A percentile compares a stretch with the other conserved stretches of the same genome.
Conservation (phyloP, 495 filamentous ascomycete species). For the Chaetomium cochliodes region DNA sequence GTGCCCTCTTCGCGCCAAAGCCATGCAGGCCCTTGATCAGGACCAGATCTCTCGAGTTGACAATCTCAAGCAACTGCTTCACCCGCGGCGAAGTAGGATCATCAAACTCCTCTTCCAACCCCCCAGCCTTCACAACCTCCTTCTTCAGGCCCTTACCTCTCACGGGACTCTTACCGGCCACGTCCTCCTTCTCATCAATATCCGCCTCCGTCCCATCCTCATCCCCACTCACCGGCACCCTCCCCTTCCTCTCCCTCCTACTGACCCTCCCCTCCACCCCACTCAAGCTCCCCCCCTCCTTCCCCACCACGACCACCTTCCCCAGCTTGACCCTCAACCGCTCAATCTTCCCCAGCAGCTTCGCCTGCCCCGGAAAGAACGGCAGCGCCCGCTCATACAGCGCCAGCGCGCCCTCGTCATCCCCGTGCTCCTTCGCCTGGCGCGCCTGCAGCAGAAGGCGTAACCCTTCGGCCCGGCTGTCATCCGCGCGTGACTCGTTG, state of each 20-base stretch:
- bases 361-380: slow-evolving; percentile 83
- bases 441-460: slow-evolving; percentile 86
- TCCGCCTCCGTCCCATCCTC: slow-evolving; percentile 45
- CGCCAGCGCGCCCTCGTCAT: slow-evolving; percentile 71
- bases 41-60: slow-evolving; percentile 78
- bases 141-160: slow-evolving; percentile 36
- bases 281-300: neutral
- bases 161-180: slow-evolving; percentile 31
- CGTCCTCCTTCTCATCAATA: slow-evolving; percentile 43
- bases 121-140: neutral
- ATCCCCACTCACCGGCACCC: slow-evolving; percentile 25
- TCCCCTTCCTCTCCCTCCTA: slow-evolving; percentile 7
- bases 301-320: slow-evolving; percentile 30
- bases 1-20: slow-evolving; percentile 63
- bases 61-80: slow-evolving; percentile 68
- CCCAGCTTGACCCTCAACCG: slow-evolving; percentile 61
- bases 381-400: slow-evolving; percentile 84
- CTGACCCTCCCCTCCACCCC: slow-evolving; percentile 18
- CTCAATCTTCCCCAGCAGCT: slow-evolving; percentile 74
- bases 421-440: slow-evolving; percentile 80
- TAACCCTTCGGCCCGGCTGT: slow-evolving; percentile 68
- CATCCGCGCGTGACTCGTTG: slow-evolving; percentile 18
- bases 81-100: slow-evolving; percentile 58
- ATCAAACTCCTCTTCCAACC: slow-evolving; percentile 18
- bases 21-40: slow-evolving; percentile 72